phyloP scores from a whole-genome alignment of 176 grass and related monocot species.

The Oryza australiensis region DNA sequence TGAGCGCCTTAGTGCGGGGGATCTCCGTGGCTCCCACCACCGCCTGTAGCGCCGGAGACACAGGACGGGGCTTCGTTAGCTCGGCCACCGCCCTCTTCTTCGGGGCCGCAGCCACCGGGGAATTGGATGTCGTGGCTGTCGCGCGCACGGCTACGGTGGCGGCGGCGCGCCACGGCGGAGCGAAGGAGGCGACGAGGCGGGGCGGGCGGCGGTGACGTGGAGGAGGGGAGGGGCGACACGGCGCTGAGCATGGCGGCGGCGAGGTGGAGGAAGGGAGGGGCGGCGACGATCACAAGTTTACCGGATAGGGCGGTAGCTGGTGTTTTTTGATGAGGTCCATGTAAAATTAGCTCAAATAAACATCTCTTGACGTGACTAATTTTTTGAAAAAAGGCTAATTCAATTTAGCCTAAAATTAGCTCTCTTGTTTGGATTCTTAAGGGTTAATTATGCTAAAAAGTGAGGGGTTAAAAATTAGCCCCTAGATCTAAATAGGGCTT shows the following conservation, averaged over 20 bases:
- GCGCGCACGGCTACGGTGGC: slow-evolving; percentile 24
- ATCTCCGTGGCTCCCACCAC: slow-evolving; percentile 68
- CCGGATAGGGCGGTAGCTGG: no score
- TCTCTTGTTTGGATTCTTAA: no score
- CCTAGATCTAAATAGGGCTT: no score
- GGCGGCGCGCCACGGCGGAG: background rate
- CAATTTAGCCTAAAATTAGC: no score
- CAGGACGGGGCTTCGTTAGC: slow-evolving; percentile 64
- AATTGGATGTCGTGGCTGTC: slow-evolving; percentile 31
- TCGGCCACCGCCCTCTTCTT: slow-evolving; percentile 57
- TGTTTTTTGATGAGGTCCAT: no score
- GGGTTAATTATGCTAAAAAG: no score
- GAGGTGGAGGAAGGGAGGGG: no score
- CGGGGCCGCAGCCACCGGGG: slow-evolving; percentile 13
- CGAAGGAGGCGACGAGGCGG: background rate
- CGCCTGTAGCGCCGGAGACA: slow-evolving; percentile 70
- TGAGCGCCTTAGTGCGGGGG: slow-evolving; percentile 78
- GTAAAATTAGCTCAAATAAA: no score
- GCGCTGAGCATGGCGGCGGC: slow-evolving; percentile 40
- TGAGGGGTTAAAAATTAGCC: no score
- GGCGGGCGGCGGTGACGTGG: slow-evolving; percentile 9
- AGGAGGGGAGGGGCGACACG: slow-evolving; percentile 28
- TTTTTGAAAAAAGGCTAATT: no score
- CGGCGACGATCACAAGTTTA: no score
- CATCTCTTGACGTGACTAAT: no score